Conservation (phyloP, 164 flowering plant genomes). For the Sextonia rubra region DNA sequence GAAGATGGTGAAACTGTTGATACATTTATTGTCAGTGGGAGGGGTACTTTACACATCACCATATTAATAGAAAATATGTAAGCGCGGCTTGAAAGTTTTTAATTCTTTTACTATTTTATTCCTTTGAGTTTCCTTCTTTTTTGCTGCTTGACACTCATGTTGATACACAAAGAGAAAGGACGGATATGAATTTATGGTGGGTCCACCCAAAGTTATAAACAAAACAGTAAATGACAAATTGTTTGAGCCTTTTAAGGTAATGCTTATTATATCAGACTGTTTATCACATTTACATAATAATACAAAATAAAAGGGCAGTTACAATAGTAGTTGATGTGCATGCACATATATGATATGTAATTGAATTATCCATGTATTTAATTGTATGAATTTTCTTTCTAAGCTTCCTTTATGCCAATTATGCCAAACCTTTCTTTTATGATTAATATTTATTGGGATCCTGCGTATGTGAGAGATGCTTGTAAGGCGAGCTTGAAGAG, state of each 20-base stretch:
- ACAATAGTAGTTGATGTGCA: not conserved
- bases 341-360: not conserved
- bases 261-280: not conserved
- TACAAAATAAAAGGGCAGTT: not conserved
- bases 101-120: not conserved
- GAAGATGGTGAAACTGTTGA: too few relatives aligned
- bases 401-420: not conserved
- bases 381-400: not conserved
- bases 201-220: slow-evolving; percentile 96
- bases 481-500: too few relatives aligned
- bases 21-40: slow-evolving; percentile 94
- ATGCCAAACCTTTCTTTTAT: not conserved
- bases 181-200: slow-evolving; percentile 98
- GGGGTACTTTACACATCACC: slow-evolving; percentile 94
- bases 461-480: too few relatives aligned
- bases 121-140: too few relatives aligned
- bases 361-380: not conserved
- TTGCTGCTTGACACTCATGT: slow-evolving; percentile 11
- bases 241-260: slow-evolving; percentile 89
- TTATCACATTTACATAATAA: not conserved
- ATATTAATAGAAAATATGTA: slow-evolving; percentile 97
- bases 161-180: slow-evolving; percentile 80
- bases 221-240: slow-evolving; percentile 66
- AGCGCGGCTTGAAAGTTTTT: slow-evolving; percentile 19
- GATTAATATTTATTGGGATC: too few relatives aligned